Evolutionary conservation across 2,329 filamentous ascomycete genomes (phyloP).

Genomic region (Fusarium sp.): DNA sequence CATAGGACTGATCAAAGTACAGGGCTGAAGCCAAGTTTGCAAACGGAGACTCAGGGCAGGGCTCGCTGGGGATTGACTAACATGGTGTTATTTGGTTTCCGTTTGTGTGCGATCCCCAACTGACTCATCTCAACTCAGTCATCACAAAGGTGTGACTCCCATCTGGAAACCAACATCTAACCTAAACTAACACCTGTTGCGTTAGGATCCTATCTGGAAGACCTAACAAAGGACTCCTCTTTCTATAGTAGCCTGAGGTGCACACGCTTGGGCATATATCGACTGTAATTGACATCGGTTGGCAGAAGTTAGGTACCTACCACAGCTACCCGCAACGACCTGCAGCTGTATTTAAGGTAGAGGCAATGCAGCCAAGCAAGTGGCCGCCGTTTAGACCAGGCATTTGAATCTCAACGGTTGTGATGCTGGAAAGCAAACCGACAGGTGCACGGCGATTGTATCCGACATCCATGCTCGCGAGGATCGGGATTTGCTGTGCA

Average conservation of each 20-base stretch:
- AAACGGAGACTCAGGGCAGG: slow-evolving; percentile 6
- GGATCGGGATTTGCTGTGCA: slow-evolving; percentile 6
- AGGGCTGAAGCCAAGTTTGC: slow-evolving; percentile 24
- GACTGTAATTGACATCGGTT: neutral
- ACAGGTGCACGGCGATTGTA: slow-evolving; percentile 5
- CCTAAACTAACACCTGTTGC: neutral
- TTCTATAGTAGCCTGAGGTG: neutral
- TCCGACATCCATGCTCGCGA: neutral
- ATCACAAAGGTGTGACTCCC: neutral
- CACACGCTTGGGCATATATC: neutral
- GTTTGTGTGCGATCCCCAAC: neutral
- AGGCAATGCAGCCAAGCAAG: neutral
- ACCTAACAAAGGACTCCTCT: neutral
- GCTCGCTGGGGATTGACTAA: neutral
- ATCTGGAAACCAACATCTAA: neutral
- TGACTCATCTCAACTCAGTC: neutral
- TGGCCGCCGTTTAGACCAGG: neutral
- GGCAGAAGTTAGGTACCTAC: neutral
- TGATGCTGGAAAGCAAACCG: neutral
- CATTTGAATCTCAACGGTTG: neutral
- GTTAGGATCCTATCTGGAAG: neutral
- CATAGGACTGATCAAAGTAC: neutral
- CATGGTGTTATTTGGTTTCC: neutral
- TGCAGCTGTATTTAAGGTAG: neutral
- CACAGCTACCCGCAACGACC: neutral